A percentile compares a stretch with the other conserved stretches of the same genome.
Evolutionary conservation across 2,329 filamentous ascomycete genomes (phyloP).

Genomic region (Phaeosphaeriaceae sp.): DNA sequence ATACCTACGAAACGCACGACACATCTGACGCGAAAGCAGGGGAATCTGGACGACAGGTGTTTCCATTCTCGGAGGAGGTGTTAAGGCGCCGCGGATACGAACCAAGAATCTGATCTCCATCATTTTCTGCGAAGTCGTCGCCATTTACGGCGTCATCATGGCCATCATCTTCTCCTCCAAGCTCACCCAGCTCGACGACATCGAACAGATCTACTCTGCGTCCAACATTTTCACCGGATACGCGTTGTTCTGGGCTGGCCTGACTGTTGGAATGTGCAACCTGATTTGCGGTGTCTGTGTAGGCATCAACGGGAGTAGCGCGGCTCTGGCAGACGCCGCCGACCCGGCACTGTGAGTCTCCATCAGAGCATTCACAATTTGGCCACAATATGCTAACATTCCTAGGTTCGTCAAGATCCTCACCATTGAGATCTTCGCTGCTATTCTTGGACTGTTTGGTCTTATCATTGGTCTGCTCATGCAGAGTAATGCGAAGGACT

Average conservation of each 20-base stretch:
- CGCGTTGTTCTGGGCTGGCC: constrained; percentile 92
- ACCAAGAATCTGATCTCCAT: constrained; percentile 99
- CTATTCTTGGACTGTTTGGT: constrained; percentile 93
- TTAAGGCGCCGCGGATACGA: constrained; percentile 94
- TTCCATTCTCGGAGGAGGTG: constrained; percentile 95
- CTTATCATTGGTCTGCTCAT: constrained; percentile 93
- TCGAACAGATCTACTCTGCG: constrained; percentile 72
- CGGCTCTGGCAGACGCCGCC: constrained; percentile 92
- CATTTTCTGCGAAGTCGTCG: constrained; percentile 99
- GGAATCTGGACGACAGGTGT: constrained; percentile 99
- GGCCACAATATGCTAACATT: constrained; percentile 10
- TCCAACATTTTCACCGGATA: constrained; percentile 93
- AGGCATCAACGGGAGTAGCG: constrained; percentile 97
- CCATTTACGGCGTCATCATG: constrained; percentile 99
- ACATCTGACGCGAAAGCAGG: constrained; percentile 61
- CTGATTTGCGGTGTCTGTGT: constrained; percentile 95
- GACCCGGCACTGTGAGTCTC: constrained; percentile 81
- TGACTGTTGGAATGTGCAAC: constrained; percentile 96
- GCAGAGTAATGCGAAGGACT: constrained; percentile 81
- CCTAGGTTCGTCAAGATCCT: constrained; percentile 95
- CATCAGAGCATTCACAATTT: background rate
- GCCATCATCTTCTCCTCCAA: constrained; percentile 97
- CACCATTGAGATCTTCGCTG: constrained; percentile 99
- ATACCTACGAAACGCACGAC: background rate
- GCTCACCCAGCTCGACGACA: constrained; percentile 71